Conservation (phyloP, 495 filamentous ascomycete genomes). For the Saxophila tyrrhenica region DNA sequence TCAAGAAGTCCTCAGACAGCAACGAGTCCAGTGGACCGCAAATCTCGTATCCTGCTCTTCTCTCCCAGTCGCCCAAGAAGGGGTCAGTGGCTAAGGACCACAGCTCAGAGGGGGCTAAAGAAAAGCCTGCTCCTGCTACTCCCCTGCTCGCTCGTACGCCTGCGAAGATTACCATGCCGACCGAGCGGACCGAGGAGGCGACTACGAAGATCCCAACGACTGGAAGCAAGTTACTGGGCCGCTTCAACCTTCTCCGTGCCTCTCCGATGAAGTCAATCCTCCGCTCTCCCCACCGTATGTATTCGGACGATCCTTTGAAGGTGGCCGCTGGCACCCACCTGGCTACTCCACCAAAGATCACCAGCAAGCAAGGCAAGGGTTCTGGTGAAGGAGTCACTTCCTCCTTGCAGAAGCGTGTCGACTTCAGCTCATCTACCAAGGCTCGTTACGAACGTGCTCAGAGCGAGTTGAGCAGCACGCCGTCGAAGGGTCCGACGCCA, state of each 20-base stretch:
- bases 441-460: conserved; percentile 28
- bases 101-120: conserved; percentile 20
- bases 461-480: conserved; percentile 5
- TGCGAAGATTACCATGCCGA: conserved; percentile 13
- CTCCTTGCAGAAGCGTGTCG: conserved; percentile 45
- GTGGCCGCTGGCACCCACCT: conserved; percentile 50
- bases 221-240: conserved; percentile 7
- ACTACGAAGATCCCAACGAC: not conserved
- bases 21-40: not conserved
- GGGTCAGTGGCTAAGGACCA: conserved; percentile 19
- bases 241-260: conserved; percentile 17
- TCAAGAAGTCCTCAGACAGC: not conserved
- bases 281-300: conserved; percentile 47
- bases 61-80: conserved; percentile 27
- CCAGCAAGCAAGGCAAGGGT: too few relatives aligned
- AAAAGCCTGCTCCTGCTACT: not conserved
- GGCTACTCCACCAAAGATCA: conserved; percentile 36
- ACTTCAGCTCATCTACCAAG: conserved; percentile 46
- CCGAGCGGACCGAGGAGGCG: not conserved
- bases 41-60: conserved; percentile 3
- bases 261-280: conserved; percentile 50
- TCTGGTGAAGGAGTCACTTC: too few relatives aligned
- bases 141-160: conserved; percentile 10
- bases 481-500: conserved; percentile 6
- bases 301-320: conserved; percentile 49